Base-by-base conservation (phyloP, 768 basidiomycete species). In the Boletus huronensis region DNA sequence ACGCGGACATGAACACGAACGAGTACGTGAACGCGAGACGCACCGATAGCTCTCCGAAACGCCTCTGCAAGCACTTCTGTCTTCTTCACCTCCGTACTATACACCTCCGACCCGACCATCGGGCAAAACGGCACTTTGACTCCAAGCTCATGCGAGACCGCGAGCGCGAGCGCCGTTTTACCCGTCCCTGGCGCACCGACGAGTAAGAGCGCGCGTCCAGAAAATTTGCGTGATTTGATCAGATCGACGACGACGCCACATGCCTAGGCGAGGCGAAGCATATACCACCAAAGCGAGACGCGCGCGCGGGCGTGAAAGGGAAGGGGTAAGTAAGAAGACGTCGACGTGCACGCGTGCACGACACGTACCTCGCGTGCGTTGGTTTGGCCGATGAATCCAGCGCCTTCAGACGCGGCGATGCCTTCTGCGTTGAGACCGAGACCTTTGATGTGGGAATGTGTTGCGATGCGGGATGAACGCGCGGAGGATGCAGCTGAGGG, bases 61-160 rank as follows among this genome's bases (percentile, higher is more conserved):
- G 87, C 84, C 71, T 98, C 96, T 45, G 94, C 93, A 19, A 99
- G 76, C 5, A 98, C 95, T 68, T 98, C 97, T 2, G 97, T 98
- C 81, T 99, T 99, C 77, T 98, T 98, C 53, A 99, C 94, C 72
- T 98, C 96, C 3, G 90, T 85, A 38, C 87, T 91, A 68, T 97
- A 98, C 57, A 98, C 97, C 72, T 99, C 97, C 19, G 87, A 89
- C 0, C 97, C 97, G 40, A 98, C 97, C 93, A 98, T 98, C 5
- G 94, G 93, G 70, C 96, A 98, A 69, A 99, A 98, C 0, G 97
- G 97, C 1, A 98, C 95, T 65, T 97, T 97, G 21, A 82, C 75
- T 0, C 97, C 97, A 0, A 99, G 81, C 64, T 98, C 97, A 55
- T 98, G 95, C 6, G 93, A 88, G 26, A 98, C 82, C 0, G 93